These are phyloP conservation scores for Podosphaera xanthii DNA, from an alignment of 2,329 filamentous ascomycete species.

Conservation along the genomic window DNA sequence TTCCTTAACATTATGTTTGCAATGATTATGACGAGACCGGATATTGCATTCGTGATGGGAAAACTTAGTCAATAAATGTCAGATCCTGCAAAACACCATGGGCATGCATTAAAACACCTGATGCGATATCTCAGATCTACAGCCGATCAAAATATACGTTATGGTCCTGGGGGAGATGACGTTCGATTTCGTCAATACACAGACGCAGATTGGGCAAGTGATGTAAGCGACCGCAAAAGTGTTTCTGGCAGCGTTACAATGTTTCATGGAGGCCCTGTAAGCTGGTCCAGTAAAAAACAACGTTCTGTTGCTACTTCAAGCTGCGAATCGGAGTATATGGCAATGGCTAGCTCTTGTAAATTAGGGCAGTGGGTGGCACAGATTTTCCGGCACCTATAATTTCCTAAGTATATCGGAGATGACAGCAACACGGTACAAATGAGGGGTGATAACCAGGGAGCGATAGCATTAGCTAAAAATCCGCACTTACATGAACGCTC, in stretches of 20 bases:
- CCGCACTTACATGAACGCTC: background rate
- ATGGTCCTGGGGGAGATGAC: background rate
- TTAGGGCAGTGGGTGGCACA: background rate
- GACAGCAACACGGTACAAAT: background rate
- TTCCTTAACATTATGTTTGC: too few species aligned
- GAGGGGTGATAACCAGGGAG: background rate
- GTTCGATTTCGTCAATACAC: background rate
- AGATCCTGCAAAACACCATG: background rate
- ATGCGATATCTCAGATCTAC: background rate
- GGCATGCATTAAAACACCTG: background rate
- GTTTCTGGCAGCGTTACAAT: background rate
- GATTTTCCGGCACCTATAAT: background rate
- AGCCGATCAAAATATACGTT: background rate
- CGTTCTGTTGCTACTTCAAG: background rate
- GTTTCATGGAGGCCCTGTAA: background rate
- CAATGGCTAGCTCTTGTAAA: background rate
- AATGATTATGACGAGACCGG: constrained; percentile 1
- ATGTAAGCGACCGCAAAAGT: background rate
- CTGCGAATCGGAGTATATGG: background rate
- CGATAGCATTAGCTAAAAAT: background rate
- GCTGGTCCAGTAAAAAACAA: background rate
- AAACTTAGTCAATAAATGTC: constrained; percentile 1
- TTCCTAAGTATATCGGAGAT: background rate
- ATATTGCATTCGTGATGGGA: constrained; percentile 1
- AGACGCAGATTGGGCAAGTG: constrained; percentile 1